Conservation (phyloP, 1,284 basidiomycete genomes). For the Singerocomus inundabilis region DNA sequence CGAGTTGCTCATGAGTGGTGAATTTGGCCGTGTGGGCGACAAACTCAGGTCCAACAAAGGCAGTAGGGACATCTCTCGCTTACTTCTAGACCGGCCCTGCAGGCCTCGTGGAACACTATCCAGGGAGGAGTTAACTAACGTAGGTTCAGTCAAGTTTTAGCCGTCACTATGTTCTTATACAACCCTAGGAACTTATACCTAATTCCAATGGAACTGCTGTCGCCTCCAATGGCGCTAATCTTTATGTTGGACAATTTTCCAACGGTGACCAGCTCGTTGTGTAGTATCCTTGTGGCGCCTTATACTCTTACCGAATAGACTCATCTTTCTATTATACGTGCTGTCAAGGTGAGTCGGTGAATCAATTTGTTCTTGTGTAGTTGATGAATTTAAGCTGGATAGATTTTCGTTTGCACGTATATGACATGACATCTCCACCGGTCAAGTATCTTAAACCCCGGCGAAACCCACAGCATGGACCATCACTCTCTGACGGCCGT, state of each 20-base stretch:
- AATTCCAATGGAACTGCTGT: conserved; percentile 89
- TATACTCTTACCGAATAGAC: conserved; percentile 41
- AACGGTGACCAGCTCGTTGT: conserved; percentile 47
- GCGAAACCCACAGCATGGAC: conserved; percentile 16
- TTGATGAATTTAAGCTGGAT: conserved; percentile 18
- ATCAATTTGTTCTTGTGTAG: background rate
- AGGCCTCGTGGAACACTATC: conserved; percentile 38
- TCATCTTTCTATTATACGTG: conserved; percentile 83
- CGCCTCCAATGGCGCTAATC: conserved; percentile 75
- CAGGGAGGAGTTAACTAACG: conserved; percentile 55
- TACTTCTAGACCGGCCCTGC: conserved; percentile 44
- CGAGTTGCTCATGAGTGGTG: conserved; percentile 74
- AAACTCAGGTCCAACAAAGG: conserved; percentile 43
- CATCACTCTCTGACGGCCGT: conserved; percentile 16
- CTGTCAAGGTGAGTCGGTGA: conserved; percentile 57
- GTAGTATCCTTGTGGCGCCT: conserved; percentile 19
- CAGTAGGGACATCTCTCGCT: conserved; percentile 45
- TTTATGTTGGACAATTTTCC: conserved; percentile 94
- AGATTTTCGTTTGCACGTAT: conserved; percentile 89
- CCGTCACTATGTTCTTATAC: conserved; percentile 4
- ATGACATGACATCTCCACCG: conserved; percentile 69
- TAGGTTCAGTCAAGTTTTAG: conserved; percentile 31
- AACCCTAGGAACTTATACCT: conserved; percentile 69
- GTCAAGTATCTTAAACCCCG: conserved; percentile 19
- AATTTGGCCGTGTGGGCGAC: conserved; percentile 74